Base-by-base conservation (phyloP, 805 yeast genomes). In the Saccharomycopsis capsularis region DNA sequence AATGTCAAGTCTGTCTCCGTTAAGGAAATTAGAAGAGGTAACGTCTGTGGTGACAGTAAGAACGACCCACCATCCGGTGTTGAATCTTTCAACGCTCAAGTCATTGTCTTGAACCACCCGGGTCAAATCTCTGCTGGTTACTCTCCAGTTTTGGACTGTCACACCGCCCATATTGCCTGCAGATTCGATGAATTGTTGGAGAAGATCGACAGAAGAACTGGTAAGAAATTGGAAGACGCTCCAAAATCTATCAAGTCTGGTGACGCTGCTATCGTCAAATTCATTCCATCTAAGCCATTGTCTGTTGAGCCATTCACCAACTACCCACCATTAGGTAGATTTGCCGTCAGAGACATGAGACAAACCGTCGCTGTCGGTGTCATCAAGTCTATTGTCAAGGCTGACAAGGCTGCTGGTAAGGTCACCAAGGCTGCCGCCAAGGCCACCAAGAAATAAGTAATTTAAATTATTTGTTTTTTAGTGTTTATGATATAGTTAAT, bases 341-440 rank as follows among this genome's bases (percentile, higher is more conserved):
- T 91, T 76, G 91, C 91, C 71, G 96, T 89, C 81, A 90, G 97
- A 85, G 97, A 89, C 78, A 89, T 89, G 97, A 86, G 97, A 85
- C 96, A 89, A 79, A 90, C 97, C 66, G 97, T 90, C 67, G 97
- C 97, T 71, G 97, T 90, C 71, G 97, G 97, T 86, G 96, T 90
- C 70, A 85, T 91, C 85, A 91, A 91, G 83, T 74, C 88, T 59
- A 95, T 88, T 65, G 95, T 78, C 68, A 88, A 88, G 85, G 68
- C 85, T 61, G 83, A 80, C 75, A 39, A 36, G 30, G 75, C 73
- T 68, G 86, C 88, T 67, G 90, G 88, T 76, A 86, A 87, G 89
- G 93, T 86, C 66, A 86, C 95, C 89, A 87, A 87, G 88, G 87
- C 95, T 73, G 96, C 95, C 72, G 73, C 72, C 61, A 82, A 82